phyloP scores from a whole-genome alignment of 1,284 basidiomycete species.

The Apiotrichum veenhuisii region DNA sequence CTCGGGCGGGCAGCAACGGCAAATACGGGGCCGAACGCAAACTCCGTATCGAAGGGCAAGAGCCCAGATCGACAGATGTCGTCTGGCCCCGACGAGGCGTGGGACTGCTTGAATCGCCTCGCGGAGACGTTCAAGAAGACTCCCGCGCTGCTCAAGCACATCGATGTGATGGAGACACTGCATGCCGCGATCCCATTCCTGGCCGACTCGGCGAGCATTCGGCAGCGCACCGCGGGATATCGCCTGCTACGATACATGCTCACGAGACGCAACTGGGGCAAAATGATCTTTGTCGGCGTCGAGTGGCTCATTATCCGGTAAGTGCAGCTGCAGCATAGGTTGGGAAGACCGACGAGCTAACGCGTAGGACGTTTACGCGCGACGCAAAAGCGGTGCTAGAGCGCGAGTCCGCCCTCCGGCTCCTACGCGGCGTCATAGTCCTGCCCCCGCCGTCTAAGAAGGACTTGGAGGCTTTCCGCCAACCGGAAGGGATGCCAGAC shows the following conservation, averaged over 20 bases:
- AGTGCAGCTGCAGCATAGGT: constrained; percentile 16
- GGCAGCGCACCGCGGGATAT: constrained; percentile 78
- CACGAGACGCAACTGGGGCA: constrained; percentile 55
- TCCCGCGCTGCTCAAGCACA: constrained; percentile 70
- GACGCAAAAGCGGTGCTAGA: constrained; percentile 77
- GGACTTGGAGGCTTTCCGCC: background rate
- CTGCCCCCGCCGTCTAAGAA: constrained; percentile 26
- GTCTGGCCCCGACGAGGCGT: constrained; percentile 24
- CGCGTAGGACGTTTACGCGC: constrained; percentile 68
- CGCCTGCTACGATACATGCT: constrained; percentile 77
- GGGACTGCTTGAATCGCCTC: constrained; percentile 59
- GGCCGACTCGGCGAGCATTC: constrained; percentile 67
- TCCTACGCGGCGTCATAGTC: constrained; percentile 75
- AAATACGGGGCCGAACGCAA: too few species aligned
- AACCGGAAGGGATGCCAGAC: constrained; percentile 1
- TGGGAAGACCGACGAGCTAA: background rate
- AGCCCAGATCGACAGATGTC: constrained; percentile 14
- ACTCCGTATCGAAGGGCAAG: constrained; percentile 18
- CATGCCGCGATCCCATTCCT: constrained; percentile 72
- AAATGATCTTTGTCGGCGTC: constrained; percentile 53
- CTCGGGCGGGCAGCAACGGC: constrained; percentile 8
- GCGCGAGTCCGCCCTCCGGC: constrained; percentile 90
- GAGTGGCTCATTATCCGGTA: constrained; percentile 89
- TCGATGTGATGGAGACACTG: constrained; percentile 67
- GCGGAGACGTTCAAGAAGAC: constrained; percentile 68